Evolutionary conservation across 352 stramenopile species (phyloP), one percentile per base, ranked within the genome.

Genomic region (Globisporangium carolinianum): DNA sequence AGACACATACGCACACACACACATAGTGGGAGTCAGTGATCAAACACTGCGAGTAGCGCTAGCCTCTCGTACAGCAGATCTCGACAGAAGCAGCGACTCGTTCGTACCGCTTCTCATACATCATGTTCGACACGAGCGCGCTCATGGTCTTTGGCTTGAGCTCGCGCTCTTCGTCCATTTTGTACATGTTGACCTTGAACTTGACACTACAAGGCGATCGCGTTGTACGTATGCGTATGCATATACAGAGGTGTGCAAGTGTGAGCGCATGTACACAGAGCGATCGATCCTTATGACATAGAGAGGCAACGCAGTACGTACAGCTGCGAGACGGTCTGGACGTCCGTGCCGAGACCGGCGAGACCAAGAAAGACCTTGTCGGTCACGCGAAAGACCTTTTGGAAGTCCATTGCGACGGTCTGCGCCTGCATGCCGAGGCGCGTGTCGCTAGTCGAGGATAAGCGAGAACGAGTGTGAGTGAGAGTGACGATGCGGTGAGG

Each of bases 381-480:
- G 53, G 83, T 96, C 72, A 99, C 95, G 73, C 96, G 91, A 80
- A 99, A 99, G 54, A 99, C 92, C 78, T 99, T 99, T 67, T 98
- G 83, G 70, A 99, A 99, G 71, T 99, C 94, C 52, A 85, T 98
- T 14, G 95, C 86, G 32, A 99, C 89, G 5, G 97, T 99, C 77
- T 99, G 93, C 43, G 81, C 85, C 75, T 99, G 96, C 51, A 97
- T 82, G 46, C 97, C 97, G 47, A 99, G 77, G 62, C 97, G 94
- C 61, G 91, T 96, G 83, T 99, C 97, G 50, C 93, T 97, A 53
- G 43, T 32, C 15, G 17, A 9, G 5, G 5, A 2, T 11, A 49
- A 32, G 1, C 14, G 12, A 35, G n/a, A 14, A 49, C 45, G 4
- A 9, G 6, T 15, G 15, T 6, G 15, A 24, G 6, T 1, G 10